Conservation (phyloP, 108 stramenopile genomes). For the Cyclotella distinguenda region DNA sequence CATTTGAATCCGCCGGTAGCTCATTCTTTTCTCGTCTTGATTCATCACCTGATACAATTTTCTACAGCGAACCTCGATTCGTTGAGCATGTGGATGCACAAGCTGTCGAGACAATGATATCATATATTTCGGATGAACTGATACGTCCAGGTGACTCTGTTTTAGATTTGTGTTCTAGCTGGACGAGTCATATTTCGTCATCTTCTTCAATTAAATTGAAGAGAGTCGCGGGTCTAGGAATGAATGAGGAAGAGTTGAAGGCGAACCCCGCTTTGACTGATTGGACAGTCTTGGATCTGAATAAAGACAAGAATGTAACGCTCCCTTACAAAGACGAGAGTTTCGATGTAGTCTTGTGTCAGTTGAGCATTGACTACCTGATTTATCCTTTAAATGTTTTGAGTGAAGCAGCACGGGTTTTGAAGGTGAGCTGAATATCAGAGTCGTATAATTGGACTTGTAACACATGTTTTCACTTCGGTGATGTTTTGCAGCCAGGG, state of each 20-base stretch:
- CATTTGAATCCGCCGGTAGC: conserved; percentile 34
- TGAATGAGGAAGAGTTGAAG: conserved; percentile 80
- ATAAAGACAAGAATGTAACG: conserved; percentile 56
- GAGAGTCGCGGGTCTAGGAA: conserved; percentile 73
- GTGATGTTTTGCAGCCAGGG: conserved; percentile 38
- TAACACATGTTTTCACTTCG: not conserved
- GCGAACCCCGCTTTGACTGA: conserved; percentile 69
- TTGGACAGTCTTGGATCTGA: conserved; percentile 76
- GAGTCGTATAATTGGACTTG: too few species aligned
- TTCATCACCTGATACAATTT: conserved; percentile 59
- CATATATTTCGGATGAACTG: conserved; percentile 58
- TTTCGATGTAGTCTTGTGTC: conserved; percentile 89
- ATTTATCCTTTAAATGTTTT: conserved; percentile 82
- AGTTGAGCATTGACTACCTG: conserved; percentile 93
- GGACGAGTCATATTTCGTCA: conserved; percentile 74
- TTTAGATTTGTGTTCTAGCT: conserved; percentile 83
- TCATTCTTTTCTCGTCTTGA: conserved; percentile 65
- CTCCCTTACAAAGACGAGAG: conserved; percentile 76
- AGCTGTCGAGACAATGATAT: conserved; percentile 70
- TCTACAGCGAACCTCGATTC: conserved; percentile 78
- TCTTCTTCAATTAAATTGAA: conserved; percentile 25
- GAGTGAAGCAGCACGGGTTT: conserved; percentile 78
- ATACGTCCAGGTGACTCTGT: conserved; percentile 54
- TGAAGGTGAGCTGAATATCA: conserved; percentile 51
- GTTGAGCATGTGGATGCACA: conserved; percentile 84